Evolutionary conservation across 805 yeast species (phyloP), one percentile per base, ranked within the genome.

Genomic region (Yarrowia sp.): DNA sequence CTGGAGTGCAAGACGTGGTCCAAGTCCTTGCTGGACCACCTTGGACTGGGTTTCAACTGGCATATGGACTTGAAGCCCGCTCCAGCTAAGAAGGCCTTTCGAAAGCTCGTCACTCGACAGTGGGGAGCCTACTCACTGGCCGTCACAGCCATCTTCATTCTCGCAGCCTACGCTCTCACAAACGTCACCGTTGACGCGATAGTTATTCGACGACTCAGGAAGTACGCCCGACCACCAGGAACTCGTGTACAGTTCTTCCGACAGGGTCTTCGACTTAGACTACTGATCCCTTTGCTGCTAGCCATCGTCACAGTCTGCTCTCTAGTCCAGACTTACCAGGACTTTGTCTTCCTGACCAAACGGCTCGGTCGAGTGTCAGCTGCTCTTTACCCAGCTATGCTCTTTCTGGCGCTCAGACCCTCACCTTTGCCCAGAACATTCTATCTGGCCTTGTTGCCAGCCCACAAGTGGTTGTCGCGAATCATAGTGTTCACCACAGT

Each of bases 401-500:
- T 91, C 43, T 85, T 92, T 65, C 75, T 93, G 36, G 86, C 95
- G 0, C 71, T 92, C 66, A 76, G 95, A 66, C 98, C 98, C 0
- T 86, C 96, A 1, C 96, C 96, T 1, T 74, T 93, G 56, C 97
- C 97, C 0, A 80, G 83, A 51, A 85, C 89, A 0, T 76, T 90
- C 24, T 93, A 93, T 73, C 74, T 93, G 64, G 76, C 87, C 9
- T 75, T 92, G 28, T 71, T 93, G 9, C 92, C 95, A 0, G 79
- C 92, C 35, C 98, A 93, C 77, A 92, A 92, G 74, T 93, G 98
- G 97, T 77, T 93, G 7, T 87, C 96, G 2, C 79, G 98, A 64
- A 76, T 89, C 3, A 84, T 90, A 12, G 88, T 91, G 0, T 26
- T 89, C 7, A 86, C 88, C 71, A 82, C 91, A 2, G 67, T 82